phyloP scores from a whole-genome alignment of 148 eudicot species.

The Simmondsia chinensis region DNA sequence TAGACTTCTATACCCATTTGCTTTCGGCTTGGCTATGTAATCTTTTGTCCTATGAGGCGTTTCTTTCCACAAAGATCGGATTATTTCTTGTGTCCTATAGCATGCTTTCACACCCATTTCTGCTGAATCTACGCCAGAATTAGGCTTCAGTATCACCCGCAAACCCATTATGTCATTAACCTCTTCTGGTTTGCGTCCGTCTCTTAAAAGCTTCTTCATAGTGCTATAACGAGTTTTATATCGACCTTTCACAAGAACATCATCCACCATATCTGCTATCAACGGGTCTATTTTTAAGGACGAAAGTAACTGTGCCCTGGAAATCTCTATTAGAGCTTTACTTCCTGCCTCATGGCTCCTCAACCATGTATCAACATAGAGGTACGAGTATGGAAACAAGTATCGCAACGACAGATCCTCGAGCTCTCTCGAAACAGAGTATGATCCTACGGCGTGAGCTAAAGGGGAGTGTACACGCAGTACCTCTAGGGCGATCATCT shows the following conservation, averaged over 20 bases:
- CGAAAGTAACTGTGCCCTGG: constrained; percentile 46
- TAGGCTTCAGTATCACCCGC: constrained; percentile 63
- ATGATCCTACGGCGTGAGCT: constrained; percentile 83
- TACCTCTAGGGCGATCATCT: constrained; percentile 62
- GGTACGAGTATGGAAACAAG: constrained; percentile 87
- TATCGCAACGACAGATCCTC: constrained; percentile 85
- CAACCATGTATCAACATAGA: constrained; percentile 83
- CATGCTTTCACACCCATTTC: constrained; percentile 66
- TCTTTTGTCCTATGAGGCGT: constrained; percentile 77
- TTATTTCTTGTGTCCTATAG: constrained; percentile 60
- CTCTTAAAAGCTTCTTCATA: constrained; percentile 90
- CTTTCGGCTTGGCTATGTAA: constrained; percentile 77
- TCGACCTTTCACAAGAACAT: constrained; percentile 67
- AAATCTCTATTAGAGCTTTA: constrained; percentile 57
- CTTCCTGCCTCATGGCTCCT: constrained; percentile 66
- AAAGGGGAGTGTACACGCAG: constrained; percentile 90
- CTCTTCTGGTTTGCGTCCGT: constrained; percentile 90
- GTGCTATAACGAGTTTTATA: constrained; percentile 94
- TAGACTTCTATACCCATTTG: constrained; percentile 85
- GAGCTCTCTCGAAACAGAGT: constrained; percentile 57
- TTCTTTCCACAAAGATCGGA: constrained; percentile 79
- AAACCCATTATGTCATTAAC: constrained; percentile 84
- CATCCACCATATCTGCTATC: constrained; percentile 49
- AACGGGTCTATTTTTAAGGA: constrained; percentile 40
- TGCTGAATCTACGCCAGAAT: constrained; percentile 22